phyloP scores from a whole-genome alignment of 148 eudicot genomes.

The Agrostemma githago region DNA sequence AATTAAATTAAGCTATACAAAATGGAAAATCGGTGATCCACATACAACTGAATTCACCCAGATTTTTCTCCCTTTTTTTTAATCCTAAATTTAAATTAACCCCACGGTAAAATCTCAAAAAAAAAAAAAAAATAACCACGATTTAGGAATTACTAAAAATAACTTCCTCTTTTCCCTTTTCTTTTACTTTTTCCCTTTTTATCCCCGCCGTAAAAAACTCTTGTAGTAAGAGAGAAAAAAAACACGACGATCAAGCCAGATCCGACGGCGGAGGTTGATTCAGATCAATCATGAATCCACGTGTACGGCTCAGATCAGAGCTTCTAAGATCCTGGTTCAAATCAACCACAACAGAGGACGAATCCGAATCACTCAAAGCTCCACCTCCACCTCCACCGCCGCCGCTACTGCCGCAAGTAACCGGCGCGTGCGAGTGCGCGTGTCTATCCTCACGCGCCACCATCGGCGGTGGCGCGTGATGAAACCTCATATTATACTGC shows the following conservation, averaged over 20 bases:
- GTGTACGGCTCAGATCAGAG: constrained; percentile 5
- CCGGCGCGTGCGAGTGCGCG: too few species aligned
- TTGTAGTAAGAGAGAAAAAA: constrained; percentile 11
- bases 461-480: background rate
- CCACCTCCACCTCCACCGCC: constrained; percentile 13
- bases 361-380: constrained; percentile 47
- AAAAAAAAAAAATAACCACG: background rate
- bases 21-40: constrained; percentile 23
- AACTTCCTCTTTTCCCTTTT: background rate
- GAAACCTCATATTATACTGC: constrained; percentile 8
- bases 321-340: constrained; percentile 31
- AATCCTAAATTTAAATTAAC: constrained; percentile 8
- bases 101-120: background rate
- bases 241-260: constrained; percentile 24
- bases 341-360: constrained; percentile 52
- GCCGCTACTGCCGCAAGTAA: too few species aligned
- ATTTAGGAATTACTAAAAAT: background rate
- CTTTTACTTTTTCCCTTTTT: background rate
- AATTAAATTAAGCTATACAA: constrained; percentile 17
- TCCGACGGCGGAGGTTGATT: constrained; percentile 50
- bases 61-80: constrained; percentile 5
- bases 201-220: constrained; percentile 3
- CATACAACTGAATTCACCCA: background rate
- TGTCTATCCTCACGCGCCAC: background rate
- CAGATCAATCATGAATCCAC: constrained; percentile 39